Percentiles rank a stretch among this genome's conserved stretches.
phyloP scores from a whole-genome alignment of 2,329 filamentous ascomycete species.

The Colletotrichum graminicola region DNA sequence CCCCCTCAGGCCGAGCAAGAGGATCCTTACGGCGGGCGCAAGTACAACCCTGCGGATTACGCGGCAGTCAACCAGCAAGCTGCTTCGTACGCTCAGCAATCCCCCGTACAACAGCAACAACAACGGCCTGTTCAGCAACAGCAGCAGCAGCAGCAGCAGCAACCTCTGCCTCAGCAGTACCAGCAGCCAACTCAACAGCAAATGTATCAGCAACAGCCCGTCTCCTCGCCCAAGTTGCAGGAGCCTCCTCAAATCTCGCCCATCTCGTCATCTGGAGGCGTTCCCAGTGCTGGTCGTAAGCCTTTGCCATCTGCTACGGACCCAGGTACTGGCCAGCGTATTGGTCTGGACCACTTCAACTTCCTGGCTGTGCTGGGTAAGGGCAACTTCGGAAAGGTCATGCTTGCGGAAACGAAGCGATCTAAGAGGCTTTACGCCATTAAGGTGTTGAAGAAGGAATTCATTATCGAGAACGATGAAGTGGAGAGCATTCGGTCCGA shows the following conservation, averaged over 20 bases:
- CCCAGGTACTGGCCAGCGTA: constrained; percentile 82
- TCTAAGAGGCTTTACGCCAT: constrained; percentile 95
- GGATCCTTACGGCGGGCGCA: constrained; percentile 61
- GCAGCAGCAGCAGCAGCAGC: constrained; percentile 44
- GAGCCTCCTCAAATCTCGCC: constrained; percentile 46
- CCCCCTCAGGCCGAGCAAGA: constrained; percentile 45
- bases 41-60: constrained; percentile 85
- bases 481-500: constrained; percentile 98
- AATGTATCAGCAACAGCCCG: constrained; percentile 49
- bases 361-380: constrained; percentile 98
- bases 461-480: constrained; percentile 99
- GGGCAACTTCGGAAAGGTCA: constrained; percentile 99
- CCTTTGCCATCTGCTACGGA: constrained; percentile 78
- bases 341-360: constrained; percentile 98
- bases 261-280: constrained; percentile 44
- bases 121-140: constrained; percentile 50
- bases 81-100: constrained; percentile 58
- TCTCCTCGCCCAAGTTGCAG: constrained; percentile 37
- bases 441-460: constrained; percentile 99
- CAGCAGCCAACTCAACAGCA: constrained; percentile 52
- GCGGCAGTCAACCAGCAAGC: constrained; percentile 72
- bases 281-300: constrained; percentile 57
- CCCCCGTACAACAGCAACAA: constrained; percentile 49
- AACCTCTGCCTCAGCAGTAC: constrained; percentile 48
- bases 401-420: constrained; percentile 97